Base-by-base conservation (phyloP, 495 filamentous ascomycete species). In the Paragyromitra xinjiangensis region DNA sequence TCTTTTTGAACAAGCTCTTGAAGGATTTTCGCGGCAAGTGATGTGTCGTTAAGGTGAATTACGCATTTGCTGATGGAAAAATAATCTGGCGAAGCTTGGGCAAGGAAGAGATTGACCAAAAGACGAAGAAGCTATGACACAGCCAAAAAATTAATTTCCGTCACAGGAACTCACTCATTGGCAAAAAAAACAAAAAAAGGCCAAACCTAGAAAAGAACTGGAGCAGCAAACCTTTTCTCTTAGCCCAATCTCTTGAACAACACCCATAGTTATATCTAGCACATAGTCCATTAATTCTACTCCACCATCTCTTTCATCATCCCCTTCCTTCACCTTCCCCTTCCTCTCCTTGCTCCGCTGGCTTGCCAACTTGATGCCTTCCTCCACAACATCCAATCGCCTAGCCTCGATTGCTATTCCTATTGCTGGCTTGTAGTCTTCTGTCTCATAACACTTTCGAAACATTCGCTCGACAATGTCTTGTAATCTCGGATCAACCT, bases 11-110 rank as follows among this genome's bases (percentile, higher is more conserved):
- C 91, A 26, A 99, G 87, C 79, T 94, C 91, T 34, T 88, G 87
- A 44, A 99, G 88, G 78, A 98, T 92, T 45, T 88, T 88, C n/a
- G 94, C 93, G 1, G 96, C 96, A 89, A 97, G 91, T 37, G 92
- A 89, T 79, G 97, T 92, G 78, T 97, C 92, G 77, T 97, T 92
- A 29, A 99, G 88, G 82, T 98, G 97, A 64, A 99, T 95, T 48
- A 97, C 95, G 80, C 96, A 99, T 85, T 97, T 97, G 29, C 95
- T 94, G 77, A 99, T 98, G 1, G 95, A 92, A 83, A 99, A 99
- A 82, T 96, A 98, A 82, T 99, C 96, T 0, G 96, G 96, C 39
- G 90, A 90, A 1, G 92, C 91, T 81, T 79, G 84, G 61, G 78
- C 83, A 70, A 84, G 80, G 22, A 78, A 69, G 44, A 78, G 68